Conservation (phyloP, 805 yeast species). For the Candida nonsorbophila region DNA sequence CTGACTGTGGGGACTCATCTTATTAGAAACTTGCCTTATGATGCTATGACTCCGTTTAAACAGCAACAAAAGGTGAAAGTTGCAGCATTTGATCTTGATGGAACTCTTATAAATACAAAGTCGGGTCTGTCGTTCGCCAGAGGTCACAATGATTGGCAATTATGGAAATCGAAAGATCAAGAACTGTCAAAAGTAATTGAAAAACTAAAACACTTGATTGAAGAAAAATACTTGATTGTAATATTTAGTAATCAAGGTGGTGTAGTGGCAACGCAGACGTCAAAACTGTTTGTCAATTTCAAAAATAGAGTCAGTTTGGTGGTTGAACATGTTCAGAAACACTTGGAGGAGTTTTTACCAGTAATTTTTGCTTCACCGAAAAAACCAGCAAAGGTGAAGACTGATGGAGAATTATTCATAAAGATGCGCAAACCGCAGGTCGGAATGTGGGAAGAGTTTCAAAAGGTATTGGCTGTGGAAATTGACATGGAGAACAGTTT, state of each 20-base stretch:
- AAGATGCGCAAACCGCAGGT: conserved; percentile 64
- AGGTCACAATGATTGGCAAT: conserved; percentile 68
- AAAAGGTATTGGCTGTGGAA: conserved; percentile 26
- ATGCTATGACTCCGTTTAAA: too few relatives aligned
- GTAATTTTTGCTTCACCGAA: conserved; percentile 64
- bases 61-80: conserved; percentile 31
- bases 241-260: conserved; percentile 88
- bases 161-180: conserved; percentile 19
- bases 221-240: conserved; percentile 41
- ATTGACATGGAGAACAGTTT: conserved; percentile 44
- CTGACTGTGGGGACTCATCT: not conserved
- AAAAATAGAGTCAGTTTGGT: conserved; percentile 30
- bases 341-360: conserved; percentile 11
- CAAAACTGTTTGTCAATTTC: conserved; percentile 37
- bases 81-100: conserved; percentile 84
- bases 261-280: conserved; percentile 32
- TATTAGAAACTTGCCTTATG: conserved; percentile 23
- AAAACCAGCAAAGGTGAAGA: conserved; percentile 29
- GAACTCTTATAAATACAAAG: conserved; percentile 65
- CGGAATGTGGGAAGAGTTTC: conserved; percentile 71
- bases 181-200: conserved; percentile 12
- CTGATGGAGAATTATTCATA: conserved; percentile 24
- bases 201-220: conserved; percentile 16
- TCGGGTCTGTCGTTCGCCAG: conserved; percentile 55
- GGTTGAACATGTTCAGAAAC: conserved; percentile 25